A percentile compares a stretch with the other conserved stretches of the same genome.
These are phyloP conservation scores for Cydonia oblonga DNA, from an alignment of 331 rosid species.

Conservation along the genomic window DNA sequence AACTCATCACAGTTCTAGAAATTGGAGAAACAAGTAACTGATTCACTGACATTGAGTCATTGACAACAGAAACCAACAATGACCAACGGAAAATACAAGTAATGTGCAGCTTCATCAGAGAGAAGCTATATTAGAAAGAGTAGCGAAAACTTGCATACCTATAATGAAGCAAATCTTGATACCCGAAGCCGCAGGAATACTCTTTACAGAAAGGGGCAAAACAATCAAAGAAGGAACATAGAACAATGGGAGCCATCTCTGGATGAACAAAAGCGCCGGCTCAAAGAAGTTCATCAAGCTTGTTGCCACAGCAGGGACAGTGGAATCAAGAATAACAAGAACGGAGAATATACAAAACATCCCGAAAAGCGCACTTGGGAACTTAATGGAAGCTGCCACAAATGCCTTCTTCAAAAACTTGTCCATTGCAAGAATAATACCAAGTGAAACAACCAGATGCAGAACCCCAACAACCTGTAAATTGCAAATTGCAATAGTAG, in stretches of 20 bases:
- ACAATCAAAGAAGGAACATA: slow-evolving; percentile 85
- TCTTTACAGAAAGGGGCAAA: slow-evolving; percentile 71
- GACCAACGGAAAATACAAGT: background rate
- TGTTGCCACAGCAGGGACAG: slow-evolving; percentile 53
- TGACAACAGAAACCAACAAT: background rate
- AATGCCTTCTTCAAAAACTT: slow-evolving; percentile 52
- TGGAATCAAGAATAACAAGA: slow-evolving; percentile 54
- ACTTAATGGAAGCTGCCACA: slow-evolving; percentile 64
- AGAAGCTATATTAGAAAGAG: background rate
- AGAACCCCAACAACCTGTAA: slow-evolving; percentile 41
- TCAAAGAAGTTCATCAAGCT: slow-evolving; percentile 66
- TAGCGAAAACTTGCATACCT: slow-evolving; percentile 29
- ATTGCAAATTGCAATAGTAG: too few relatives aligned
- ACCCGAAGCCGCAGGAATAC: slow-evolving; percentile 82
- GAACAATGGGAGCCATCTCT: slow-evolving; percentile 90
- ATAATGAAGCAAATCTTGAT: slow-evolving; percentile 67
- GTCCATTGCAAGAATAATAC: slow-evolving; percentile 55
- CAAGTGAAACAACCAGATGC: slow-evolving; percentile 67
- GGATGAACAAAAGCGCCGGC: slow-evolving; percentile 79
- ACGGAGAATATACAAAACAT: slow-evolving; percentile 87
- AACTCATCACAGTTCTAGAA: background rate
- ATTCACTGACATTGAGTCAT: background rate
- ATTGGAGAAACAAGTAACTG: background rate
- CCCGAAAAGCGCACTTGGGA: slow-evolving; percentile 90
- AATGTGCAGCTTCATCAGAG: background rate